These are phyloP conservation scores for Cryptococcus neoformans DNA, from an alignment of 1,284 basidiomycete species.

Conservation along the genomic window DNA sequence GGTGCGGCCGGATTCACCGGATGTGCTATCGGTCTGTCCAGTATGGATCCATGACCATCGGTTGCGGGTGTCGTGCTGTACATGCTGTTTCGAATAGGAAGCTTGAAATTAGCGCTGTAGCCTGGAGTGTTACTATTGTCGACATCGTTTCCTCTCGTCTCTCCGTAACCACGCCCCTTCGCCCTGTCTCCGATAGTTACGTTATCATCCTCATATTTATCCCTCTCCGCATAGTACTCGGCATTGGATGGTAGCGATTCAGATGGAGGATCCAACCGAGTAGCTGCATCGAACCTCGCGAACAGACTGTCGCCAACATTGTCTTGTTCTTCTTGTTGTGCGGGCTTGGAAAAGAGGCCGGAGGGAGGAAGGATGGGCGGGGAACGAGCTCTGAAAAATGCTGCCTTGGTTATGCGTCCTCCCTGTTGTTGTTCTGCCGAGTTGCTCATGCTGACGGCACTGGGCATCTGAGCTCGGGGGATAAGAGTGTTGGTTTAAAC, in stretches of 20 bases:
- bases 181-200: no score
- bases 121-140: no score
- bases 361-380: constrained; percentile 21
- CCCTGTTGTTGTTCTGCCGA: background rate
- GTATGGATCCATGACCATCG: constrained; percentile 7
- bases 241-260: no score
- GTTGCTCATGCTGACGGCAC: no score
- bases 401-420: constrained; percentile 34
- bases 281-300: constrained; percentile 10
- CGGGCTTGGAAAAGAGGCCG: background rate
- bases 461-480: no score
- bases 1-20: background rate
- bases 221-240: no score
- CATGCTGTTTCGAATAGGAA: constrained; percentile 3
- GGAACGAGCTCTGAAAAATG: constrained; percentile 39
- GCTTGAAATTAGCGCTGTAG: background rate
- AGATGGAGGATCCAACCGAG: background rate
- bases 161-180: no score
- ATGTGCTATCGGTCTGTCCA: constrained; percentile 5
- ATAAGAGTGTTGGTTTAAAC: no score
- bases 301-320: constrained; percentile 10
- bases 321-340: constrained; percentile 5
- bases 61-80: constrained; percentile 9
- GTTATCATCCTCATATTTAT: no score
- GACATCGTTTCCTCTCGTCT: no score